Evolutionary conservation across 768 basidiomycete species (phyloP).

Genomic region (Ephemerocybe angulata): DNA sequence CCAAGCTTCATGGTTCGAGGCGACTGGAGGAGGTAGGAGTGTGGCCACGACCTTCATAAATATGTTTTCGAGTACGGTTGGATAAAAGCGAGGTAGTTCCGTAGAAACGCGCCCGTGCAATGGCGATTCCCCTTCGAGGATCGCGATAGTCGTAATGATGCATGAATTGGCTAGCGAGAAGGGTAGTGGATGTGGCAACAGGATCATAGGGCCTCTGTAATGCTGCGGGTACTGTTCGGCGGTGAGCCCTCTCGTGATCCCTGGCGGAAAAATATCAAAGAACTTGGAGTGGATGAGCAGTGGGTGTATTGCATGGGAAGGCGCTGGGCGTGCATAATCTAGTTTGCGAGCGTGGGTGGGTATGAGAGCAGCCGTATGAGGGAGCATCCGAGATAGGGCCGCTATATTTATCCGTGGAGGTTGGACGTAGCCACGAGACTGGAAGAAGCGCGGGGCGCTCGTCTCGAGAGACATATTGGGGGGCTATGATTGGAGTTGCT

Average conservation of each 20-base stretch:
- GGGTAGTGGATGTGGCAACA: not conserved
- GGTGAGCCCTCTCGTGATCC: conserved; percentile 6
- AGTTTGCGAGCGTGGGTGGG: not conserved
- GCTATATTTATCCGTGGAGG: conserved; percentile 24
- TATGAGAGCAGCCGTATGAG: conserved; percentile 22
- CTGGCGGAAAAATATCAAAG: conserved; percentile 6
- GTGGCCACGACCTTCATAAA: conserved; percentile 3
- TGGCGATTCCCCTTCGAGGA: not conserved
- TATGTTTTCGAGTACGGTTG: not conserved
- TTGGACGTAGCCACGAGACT: not conserved
- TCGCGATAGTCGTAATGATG: not conserved
- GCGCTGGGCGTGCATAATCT: not conserved
- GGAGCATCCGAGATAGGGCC: conserved; percentile 24
- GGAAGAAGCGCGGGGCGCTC: not conserved
- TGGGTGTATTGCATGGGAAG: not conserved
- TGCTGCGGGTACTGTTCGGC: conserved; percentile 6
- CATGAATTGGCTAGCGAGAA: not conserved
- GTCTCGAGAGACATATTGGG: not conserved
- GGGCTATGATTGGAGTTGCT: conserved; percentile 2
- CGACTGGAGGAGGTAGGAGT: conserved; percentile 12
- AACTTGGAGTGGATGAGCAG: not conserved
- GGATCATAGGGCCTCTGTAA: not conserved
- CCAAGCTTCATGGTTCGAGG: conserved; percentile 28
- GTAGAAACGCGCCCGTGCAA: not conserved
- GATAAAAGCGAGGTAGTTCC: conserved; percentile 13